Evolutionary conservation across 345 rosid species (phyloP).

Genomic region (Syzygium grande): DNA sequence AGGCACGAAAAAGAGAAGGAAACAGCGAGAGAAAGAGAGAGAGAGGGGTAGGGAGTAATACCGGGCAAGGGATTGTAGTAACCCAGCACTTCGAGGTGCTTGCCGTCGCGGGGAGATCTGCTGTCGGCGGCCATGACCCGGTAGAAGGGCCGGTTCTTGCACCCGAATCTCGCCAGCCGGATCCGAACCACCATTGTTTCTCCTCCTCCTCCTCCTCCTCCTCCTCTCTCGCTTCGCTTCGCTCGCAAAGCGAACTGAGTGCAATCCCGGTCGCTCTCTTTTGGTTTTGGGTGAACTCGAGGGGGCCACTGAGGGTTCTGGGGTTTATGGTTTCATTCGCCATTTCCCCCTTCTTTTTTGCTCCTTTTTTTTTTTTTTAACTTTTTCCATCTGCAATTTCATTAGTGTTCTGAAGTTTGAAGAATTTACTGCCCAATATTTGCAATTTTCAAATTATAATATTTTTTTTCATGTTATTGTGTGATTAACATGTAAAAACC

Average conservation of each 20-base stretch:
- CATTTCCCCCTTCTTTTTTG: neutral
- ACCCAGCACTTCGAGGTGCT: constrained; percentile 77
- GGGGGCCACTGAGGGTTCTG: neutral
- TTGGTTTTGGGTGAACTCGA: no score
- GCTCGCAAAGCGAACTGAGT: no score
- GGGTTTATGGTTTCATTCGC: neutral
- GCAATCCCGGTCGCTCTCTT: no score
- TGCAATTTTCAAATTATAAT: no score
- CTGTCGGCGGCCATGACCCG: constrained; percentile 83
- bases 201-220: neutral
- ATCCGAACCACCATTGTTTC: constrained; percentile 62
- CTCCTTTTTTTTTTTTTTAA: neutral
- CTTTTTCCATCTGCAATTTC: no score
- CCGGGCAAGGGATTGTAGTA: constrained; percentile 85
- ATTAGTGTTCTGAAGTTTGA: no score
- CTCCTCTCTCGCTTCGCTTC: neutral
- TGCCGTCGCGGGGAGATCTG: constrained; percentile 80
- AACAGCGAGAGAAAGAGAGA: no score
- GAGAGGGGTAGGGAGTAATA: neutral
- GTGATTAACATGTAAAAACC: no score
- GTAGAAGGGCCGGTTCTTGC: constrained; percentile 69
- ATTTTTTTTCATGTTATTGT: no score
- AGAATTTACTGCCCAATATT: no score
- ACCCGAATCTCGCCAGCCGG: constrained; percentile 69
- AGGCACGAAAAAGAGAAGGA: neutral